Evolutionary conservation across 306 rosid genomes (phyloP).

Genomic region (Urtica urens): DNA sequence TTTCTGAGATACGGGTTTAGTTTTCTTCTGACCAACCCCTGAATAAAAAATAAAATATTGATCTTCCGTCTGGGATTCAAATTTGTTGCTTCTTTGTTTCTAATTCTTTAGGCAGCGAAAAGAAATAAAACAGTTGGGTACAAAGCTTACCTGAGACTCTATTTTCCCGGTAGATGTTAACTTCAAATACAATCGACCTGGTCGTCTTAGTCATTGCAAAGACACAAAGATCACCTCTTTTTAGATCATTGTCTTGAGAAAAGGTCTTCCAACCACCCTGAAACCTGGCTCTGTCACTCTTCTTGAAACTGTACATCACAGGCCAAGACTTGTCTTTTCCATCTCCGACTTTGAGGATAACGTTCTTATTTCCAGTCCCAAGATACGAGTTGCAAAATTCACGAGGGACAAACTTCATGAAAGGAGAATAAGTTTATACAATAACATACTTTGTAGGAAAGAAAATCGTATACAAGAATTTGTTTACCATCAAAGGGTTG

Average conservation of each 20-base stretch:
- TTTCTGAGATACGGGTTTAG: too few relatives aligned
- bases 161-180: not conserved
- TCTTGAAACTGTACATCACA: not conserved
- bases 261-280: not conserved
- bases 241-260: conserved; percentile 1
- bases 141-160: too few relatives aligned
- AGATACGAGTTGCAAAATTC: not conserved
- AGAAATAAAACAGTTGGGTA: too few relatives aligned
- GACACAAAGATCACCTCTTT: conserved; percentile 7
- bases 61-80: too few relatives aligned
- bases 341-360: not conserved
- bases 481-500: not conserved
- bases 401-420: not conserved
- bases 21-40: too few relatives aligned
- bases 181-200: not conserved
- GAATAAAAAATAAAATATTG: too few relatives aligned
- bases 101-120: too few relatives aligned
- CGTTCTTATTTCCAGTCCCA: not conserved
- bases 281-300: too few relatives aligned
- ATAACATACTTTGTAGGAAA: too few relatives aligned
- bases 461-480: too few relatives aligned
- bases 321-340: not conserved
- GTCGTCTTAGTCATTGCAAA: not conserved
- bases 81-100: too few relatives aligned
- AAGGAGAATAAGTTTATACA: too few relatives aligned